phyloP scores from a whole-genome alignment of 2,329 filamentous ascomycete genomes.

The Magnaporthiopsis rhizophila region DNA sequence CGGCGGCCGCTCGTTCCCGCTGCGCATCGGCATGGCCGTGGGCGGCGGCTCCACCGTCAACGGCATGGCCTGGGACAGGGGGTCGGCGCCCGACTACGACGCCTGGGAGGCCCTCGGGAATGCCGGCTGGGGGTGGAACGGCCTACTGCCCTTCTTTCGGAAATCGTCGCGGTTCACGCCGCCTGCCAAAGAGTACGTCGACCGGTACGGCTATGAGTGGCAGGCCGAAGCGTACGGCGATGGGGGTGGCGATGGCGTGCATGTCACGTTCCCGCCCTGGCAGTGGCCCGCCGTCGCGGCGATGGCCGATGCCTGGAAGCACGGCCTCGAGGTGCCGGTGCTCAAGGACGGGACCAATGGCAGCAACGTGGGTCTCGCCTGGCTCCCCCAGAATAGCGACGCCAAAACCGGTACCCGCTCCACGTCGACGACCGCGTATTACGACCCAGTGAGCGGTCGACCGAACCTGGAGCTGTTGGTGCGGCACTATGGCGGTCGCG shows the following conservation, averaged over 20 bases:
- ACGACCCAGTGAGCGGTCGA: conserved; percentile 26
- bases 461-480: conserved; percentile 27
- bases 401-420: conserved; percentile 31
- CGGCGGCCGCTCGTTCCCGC: conserved; percentile 28
- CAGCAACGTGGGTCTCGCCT: conserved; percentile 25
- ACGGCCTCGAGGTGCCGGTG: conserved; percentile 5
- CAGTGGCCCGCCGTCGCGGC: conserved; percentile 8
- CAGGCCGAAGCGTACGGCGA: conserved; percentile 6
- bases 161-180: conserved; percentile 11
- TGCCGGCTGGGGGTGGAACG: conserved; percentile 44
- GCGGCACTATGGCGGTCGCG: conserved; percentile 3
- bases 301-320: conserved; percentile 5
- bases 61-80: conserved; percentile 43
- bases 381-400: conserved; percentile 30
- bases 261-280: conserved; percentile 9
- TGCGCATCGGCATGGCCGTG: conserved; percentile 32
- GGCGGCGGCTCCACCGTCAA: conserved; percentile 55
- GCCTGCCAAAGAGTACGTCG: background rate
- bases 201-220: conserved; percentile 8
- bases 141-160: conserved; percentile 14
- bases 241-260: conserved; percentile 2
- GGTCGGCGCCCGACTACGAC: conserved; percentile 38
- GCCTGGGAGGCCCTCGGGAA: conserved; percentile 49
- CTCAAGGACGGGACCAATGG: conserved; percentile 17
- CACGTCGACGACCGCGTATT: conserved; percentile 30